Evolutionary conservation across 2,329 filamentous ascomycete species (phyloP), one percentile per base, ranked within the genome.

Genomic region (Graphiopsis chlorocephala): DNA sequence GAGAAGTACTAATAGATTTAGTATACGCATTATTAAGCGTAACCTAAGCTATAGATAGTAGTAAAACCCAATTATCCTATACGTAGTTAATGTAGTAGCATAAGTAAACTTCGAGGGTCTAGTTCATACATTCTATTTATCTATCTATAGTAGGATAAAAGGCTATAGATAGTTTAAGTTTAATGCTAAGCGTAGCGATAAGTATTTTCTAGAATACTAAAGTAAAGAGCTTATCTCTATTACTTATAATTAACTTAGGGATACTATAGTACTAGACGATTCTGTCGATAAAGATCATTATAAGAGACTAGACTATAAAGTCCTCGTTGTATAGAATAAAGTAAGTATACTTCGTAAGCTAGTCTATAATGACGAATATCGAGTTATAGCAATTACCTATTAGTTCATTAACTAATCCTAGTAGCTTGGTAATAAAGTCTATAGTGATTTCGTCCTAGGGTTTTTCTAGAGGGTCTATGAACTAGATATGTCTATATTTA

Each of bases 141-240:
- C 59, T 31, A 52, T 65, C 38, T 15, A 20, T 65, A 25, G 26
- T 47, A 6, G 28, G 52, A 26, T 63, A 15, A 25, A 56, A 65
- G 5, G 52, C 31, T 15, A 33, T 65, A 26, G n/a, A 65, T 15
- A 63, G 33, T 20, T 57, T 48, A 12, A 56, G 50, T 29, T 58
- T 59, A 8, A 52, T 52, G 4, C 59, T 20, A 23, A 65, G 25
- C 2, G 10, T 47, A 12, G n/a, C n/a, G n/a, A 62, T 28, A n/a
- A 65, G 42, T 3, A 28, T 65, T 38, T 62, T 57, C 48, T 29
- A 65, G 23, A 65, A 50, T 48, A 17, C 38, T 26, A 20, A 65
- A 31, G 29, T 65, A 26, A 63, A 63, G 47, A 56, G 38, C 35
- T 48, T 48, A 38, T 63, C 64, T 42, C 64, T 48, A 58, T 65